A percentile compares a stretch with the other conserved stretches of the same genome.
Conservation (phyloP, 805 yeast genomes). For the Saccharomycopsis sp. region DNA sequence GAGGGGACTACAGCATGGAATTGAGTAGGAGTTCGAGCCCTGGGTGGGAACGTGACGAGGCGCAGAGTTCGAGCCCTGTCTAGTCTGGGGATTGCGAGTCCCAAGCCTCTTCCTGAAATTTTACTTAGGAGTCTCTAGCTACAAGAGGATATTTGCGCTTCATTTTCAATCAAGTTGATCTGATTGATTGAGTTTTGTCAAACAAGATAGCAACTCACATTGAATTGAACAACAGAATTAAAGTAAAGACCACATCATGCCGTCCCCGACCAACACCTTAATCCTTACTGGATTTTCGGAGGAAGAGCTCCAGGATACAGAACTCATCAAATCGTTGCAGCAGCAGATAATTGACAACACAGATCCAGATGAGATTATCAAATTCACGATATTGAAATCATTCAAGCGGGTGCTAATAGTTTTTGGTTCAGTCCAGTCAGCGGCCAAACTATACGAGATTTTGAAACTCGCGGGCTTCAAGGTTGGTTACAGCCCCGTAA, state of each 20-base stretch:
- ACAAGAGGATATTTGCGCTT: too few relatives aligned
- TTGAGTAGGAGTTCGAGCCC: too few relatives aligned
- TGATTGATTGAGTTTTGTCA: too few relatives aligned
- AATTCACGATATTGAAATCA: constrained; percentile 26
- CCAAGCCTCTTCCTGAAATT: background rate
- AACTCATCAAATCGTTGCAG: constrained; percentile 23
- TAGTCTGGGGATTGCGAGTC: background rate
- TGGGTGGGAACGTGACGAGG: background rate
- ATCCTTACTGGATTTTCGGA: constrained; percentile 24
- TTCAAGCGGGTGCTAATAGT: constrained; percentile 26
- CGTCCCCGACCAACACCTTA: constrained; percentile 26
- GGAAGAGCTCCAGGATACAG: constrained; percentile 21
- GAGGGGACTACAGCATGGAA: too few relatives aligned
- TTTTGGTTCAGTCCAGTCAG: constrained; percentile 20
- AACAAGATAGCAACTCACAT: background rate
- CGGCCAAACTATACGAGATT: constrained; percentile 8
- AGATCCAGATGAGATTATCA: constrained; percentile 20
- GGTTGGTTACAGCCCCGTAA: constrained; percentile 16
- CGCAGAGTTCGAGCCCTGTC: background rate
- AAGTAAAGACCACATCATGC: background rate
- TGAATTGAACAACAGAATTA: background rate
- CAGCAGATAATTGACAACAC: constrained; percentile 24
- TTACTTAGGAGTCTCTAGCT: background rate
- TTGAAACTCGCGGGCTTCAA: constrained; percentile 17
- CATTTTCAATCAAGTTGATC: too few relatives aligned